Percentiles rank a stretch among this genome's conserved stretches.
Evolutionary conservation across 1,284 basidiomycete genomes (phyloP).

Genomic region (Cronartium quercuum): DNA sequence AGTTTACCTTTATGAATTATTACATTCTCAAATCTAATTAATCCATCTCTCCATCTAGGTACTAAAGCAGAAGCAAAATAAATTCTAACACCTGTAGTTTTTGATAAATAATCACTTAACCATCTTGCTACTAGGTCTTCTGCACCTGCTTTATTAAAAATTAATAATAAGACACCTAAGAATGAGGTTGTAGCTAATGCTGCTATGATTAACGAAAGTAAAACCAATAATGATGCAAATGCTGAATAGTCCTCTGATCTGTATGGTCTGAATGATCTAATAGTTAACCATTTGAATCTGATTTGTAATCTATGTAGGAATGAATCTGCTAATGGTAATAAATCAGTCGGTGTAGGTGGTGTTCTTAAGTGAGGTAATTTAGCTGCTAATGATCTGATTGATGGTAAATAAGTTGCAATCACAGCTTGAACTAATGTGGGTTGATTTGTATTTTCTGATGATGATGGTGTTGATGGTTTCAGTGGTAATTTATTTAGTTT

Average conservation of each 20-base stretch:
- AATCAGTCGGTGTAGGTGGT: conserved; percentile 55
- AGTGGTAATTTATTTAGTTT: background rate
- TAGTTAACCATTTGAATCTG: conserved; percentile 96
- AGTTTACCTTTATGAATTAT: conserved; percentile 70
- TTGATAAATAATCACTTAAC: conserved; percentile 87
- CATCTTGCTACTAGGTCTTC: conserved; percentile 85
- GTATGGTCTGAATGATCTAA: conserved; percentile 88
- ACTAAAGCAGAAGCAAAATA: conserved; percentile 98
- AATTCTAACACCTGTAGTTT: conserved; percentile 85
- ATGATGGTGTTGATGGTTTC: background rate
- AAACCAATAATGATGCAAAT: conserved; percentile 86
- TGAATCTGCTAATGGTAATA: conserved; percentile 73
- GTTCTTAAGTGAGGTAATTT: conserved; percentile 34
- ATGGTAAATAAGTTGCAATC: conserved; percentile 36
- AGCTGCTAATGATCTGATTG: conserved; percentile 25
- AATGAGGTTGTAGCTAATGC: conserved; percentile 94
- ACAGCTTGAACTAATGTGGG: conserved; percentile 11
- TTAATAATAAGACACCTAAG: conserved; percentile 84
- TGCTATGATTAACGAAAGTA: conserved; percentile 90
- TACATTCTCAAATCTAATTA: conserved; percentile 93
- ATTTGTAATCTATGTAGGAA: conserved; percentile 86
- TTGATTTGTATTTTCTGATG: background rate
- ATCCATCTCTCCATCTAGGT: conserved; percentile 92
- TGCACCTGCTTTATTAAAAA: conserved; percentile 78
- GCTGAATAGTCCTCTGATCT: conserved; percentile 96